phyloP scores from a whole-genome alignment of 2,329 filamentous ascomycete species.

The Aspergillus persii region DNA sequence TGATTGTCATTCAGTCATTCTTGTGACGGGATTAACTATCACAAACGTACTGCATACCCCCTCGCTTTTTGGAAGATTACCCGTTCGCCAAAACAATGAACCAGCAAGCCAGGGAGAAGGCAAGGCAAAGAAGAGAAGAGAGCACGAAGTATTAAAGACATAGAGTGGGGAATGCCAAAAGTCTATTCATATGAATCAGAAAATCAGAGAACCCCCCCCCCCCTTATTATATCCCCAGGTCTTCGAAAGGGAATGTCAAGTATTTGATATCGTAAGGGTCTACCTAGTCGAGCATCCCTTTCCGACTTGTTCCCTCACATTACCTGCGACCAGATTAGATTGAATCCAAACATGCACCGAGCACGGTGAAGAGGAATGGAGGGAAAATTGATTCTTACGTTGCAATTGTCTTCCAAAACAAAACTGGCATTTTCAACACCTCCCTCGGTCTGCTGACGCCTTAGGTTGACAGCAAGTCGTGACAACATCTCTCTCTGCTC shows the following conservation, averaged over 20 bases:
- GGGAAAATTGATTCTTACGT: constrained; percentile 30
- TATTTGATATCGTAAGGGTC: not conserved
- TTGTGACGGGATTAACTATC: not conserved
- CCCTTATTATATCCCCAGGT: not conserved
- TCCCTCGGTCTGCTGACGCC: constrained; percentile 18
- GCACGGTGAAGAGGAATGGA: not conserved
- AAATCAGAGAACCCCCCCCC: not conserved
- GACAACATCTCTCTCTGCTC: constrained; percentile 48
- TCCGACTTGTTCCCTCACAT: not conserved
- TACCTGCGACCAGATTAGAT: not conserved
- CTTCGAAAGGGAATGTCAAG: not conserved
- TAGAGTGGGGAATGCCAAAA: not conserved
- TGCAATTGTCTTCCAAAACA: constrained; percentile 46
- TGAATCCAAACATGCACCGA: not conserved
- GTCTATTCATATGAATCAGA: not conserved
- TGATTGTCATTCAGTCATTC: not conserved
- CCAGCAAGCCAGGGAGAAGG: not conserved
- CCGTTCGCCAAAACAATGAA: not conserved
- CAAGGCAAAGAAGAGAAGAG: not conserved
- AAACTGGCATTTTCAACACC: constrained; percentile 26
- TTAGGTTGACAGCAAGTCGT: constrained; percentile 42
- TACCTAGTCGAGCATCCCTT: not conserved
- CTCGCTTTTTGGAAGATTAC: not conserved
- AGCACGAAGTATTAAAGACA: not conserved
- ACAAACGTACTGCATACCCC: not conserved